Conservation (phyloP, 371 early-diverging fungal genomes). For the Sporodiniella umbellata region DNA sequence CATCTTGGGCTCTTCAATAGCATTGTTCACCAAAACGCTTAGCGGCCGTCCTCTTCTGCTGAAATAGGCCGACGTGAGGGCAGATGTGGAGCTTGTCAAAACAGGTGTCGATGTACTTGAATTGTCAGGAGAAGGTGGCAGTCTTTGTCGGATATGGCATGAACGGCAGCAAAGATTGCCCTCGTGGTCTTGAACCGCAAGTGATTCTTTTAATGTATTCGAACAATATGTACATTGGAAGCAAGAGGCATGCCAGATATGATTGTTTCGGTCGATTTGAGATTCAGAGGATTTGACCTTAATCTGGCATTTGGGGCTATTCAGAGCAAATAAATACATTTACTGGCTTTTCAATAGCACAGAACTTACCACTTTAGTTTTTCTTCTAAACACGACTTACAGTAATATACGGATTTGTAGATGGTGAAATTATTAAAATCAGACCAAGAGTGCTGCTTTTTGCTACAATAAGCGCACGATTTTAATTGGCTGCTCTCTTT, state of each 20-base stretch:
- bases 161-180: constrained; percentile 11
- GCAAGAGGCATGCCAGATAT: constrained; percentile 12
- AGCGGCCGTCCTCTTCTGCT: constrained; percentile 7
- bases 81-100: constrained; percentile 6
- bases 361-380: constrained; percentile 11
- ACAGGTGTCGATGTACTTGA: constrained; percentile 18
- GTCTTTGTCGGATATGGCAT: constrained; percentile 6
- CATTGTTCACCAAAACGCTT: constrained; percentile 4
- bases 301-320: constrained; percentile 12
- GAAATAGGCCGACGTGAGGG: constrained; percentile 5
- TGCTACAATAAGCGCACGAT: constrained; percentile 9
- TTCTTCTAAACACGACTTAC: constrained; percentile 14
- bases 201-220: constrained; percentile 5
- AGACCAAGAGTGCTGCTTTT: constrained; percentile 17
- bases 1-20: background rate
- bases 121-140: constrained; percentile 9
- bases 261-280: constrained; percentile 6
- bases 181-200: constrained; percentile 6
- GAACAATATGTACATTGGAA: constrained; percentile 15
- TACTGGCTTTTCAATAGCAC: background rate
- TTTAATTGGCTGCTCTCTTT: constrained; percentile 8
- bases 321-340: background rate
- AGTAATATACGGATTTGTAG: constrained; percentile 16
- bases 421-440: constrained; percentile 13
- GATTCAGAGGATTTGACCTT: constrained; percentile 5